Percentiles rank a stretch among this genome's conserved stretches.
phyloP scores from a whole-genome alignment of 2,329 filamentous ascomycete genomes.

The Cladobotryum protrusum region DNA sequence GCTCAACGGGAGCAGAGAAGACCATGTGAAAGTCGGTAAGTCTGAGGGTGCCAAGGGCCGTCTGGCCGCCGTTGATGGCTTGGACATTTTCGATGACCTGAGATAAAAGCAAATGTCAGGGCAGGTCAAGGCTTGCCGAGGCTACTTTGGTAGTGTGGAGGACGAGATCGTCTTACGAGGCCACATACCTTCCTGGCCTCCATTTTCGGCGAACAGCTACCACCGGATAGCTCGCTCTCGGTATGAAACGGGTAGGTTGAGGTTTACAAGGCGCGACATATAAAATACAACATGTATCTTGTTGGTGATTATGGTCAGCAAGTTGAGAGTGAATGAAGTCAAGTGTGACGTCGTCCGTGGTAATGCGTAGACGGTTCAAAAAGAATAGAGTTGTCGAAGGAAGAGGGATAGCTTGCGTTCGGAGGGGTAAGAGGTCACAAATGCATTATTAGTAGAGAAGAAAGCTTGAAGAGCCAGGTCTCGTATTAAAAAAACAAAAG shows the following conservation, averaged over 20 bases:
- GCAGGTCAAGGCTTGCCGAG: background rate
- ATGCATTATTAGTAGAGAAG: too few relatives aligned
- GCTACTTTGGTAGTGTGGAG: too few relatives aligned
- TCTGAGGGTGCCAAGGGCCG: slow-evolving; percentile 51
- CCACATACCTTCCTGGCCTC: slow-evolving; percentile 36
- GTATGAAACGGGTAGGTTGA: slow-evolving; percentile 3
- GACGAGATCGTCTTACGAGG: too few relatives aligned
- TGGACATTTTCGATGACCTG: slow-evolving; percentile 53
- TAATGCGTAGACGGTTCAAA: background rate
- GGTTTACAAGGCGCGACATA: background rate
- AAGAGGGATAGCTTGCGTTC: background rate
- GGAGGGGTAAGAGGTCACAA: background rate
- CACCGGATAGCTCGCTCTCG: background rate
- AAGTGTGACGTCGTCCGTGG: too few relatives aligned
- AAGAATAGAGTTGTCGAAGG: background rate
- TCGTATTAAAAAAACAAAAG: too few relatives aligned
- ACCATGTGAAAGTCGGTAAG: slow-evolving; percentile 58
- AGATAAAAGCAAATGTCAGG: slow-evolving; percentile 5
- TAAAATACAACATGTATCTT: background rate
- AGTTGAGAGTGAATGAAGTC: background rate
- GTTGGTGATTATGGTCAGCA: background rate
- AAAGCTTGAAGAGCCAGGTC: too few relatives aligned
- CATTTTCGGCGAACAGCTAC: slow-evolving; percentile 22
- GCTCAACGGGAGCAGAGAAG: slow-evolving; percentile 40
- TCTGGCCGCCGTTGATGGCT: slow-evolving; percentile 53